Evolutionary conservation across 1,284 basidiomycete species (phyloP).

Genomic region (Clitocybe nebularis): DNA sequence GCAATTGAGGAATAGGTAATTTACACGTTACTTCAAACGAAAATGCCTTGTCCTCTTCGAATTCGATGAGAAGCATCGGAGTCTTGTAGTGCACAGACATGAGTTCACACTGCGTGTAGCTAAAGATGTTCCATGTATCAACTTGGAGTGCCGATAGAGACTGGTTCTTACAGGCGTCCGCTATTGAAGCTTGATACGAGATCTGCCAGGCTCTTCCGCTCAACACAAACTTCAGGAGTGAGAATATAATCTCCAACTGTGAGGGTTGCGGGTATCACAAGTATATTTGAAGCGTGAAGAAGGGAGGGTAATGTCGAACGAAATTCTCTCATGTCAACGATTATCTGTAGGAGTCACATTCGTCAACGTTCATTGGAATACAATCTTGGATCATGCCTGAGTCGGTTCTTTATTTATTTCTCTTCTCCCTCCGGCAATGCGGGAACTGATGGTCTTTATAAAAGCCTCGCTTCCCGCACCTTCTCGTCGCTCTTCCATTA

Average conservation of each 20-base stretch:
- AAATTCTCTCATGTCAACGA: constrained; percentile 97
- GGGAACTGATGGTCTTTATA: constrained; percentile 84
- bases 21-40: constrained; percentile 65
- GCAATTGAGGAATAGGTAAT: neutral
- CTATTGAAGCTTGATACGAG: constrained; percentile 90
- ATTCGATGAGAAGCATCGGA: constrained; percentile 95
- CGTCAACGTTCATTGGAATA: neutral
- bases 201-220: constrained; percentile 93
- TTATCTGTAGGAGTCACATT: constrained; percentile 50
- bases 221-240: constrained; percentile 93
- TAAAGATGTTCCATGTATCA: too few species aligned
- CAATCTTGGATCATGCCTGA: constrained; percentile 46
- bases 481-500: constrained; percentile 68
- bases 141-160: too few species aligned
- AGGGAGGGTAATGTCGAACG: constrained; percentile 89
- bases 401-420: constrained; percentile 68
- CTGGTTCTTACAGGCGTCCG: constrained; percentile 78
- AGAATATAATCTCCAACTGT: constrained; percentile 97
- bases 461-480: constrained; percentile 51
- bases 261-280: constrained; percentile 87
- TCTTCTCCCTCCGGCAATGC: constrained; percentile 83
- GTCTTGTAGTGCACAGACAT: constrained; percentile 97
- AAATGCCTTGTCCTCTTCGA: constrained; percentile 96
- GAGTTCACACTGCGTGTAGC: constrained; percentile 95
- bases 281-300: constrained; percentile 79